phyloP scores from a whole-genome alignment of 1,284 basidiomycete species.

The Cutaneotrichosporon arboriforme region DNA sequence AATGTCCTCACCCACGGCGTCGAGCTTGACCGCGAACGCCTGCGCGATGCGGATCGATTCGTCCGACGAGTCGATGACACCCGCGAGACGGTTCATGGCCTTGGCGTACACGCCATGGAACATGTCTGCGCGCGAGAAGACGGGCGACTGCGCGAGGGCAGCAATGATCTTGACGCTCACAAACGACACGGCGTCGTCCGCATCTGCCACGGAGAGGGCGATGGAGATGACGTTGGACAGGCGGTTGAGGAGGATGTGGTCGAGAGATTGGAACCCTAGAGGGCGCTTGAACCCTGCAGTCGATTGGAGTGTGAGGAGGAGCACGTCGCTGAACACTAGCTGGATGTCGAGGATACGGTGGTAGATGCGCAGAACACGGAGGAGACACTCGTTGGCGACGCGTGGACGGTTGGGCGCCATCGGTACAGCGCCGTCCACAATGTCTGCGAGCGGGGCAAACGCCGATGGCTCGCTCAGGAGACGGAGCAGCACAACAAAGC shows the following conservation, averaged over 20 bases:
- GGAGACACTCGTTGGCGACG: constrained; percentile 57
- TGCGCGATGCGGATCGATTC: constrained; percentile 81
- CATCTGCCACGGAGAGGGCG: constrained; percentile 71
- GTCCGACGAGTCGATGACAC: constrained; percentile 71
- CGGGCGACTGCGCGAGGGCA: constrained; percentile 56
- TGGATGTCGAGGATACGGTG: constrained; percentile 78
- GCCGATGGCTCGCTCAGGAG: constrained; percentile 62
- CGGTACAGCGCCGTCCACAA: constrained; percentile 25
- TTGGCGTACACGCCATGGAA: constrained; percentile 56
- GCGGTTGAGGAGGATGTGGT: constrained; percentile 73
- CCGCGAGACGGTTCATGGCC: constrained; percentile 59
- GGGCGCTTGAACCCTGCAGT: constrained; percentile 36
- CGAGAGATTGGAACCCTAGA: constrained; percentile 52
- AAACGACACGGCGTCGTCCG: constrained; percentile 67
- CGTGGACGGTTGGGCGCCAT: constrained; percentile 53
- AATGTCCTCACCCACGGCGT: constrained; percentile 54
- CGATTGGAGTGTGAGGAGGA: constrained; percentile 71
- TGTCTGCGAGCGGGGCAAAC: constrained; percentile 55
- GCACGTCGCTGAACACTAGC: constrained; percentile 80
- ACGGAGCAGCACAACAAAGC: constrained; percentile 77
- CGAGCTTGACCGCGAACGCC: constrained; percentile 67
- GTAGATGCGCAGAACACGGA: constrained; percentile 74
- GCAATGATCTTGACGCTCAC: constrained; percentile 74
- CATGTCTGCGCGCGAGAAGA: constrained; percentile 54
- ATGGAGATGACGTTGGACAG: constrained; percentile 71